Evolutionary conservation across 805 yeast genomes (phyloP), one percentile per base, ranked within the genome.

Genomic region (Saturnispora dispora): DNA sequence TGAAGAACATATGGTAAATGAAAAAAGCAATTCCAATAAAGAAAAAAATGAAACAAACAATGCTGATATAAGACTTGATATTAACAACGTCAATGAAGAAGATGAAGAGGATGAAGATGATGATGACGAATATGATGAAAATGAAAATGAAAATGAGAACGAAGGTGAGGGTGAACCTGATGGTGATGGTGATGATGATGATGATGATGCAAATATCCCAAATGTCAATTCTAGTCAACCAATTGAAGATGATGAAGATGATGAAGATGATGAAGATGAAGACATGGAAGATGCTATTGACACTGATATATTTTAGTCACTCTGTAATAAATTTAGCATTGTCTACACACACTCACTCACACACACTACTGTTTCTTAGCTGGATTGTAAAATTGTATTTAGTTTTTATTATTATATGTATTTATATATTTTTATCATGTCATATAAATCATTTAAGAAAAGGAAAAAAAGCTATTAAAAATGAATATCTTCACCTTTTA

Each of bases 11-110:
- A 30, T 13, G 13, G 33, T 11, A 13, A 30, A 13, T 10, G 13
- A 30, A 30, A 11, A 30, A 30, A 30, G 3, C 15, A 13, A 11
- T 30, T 10, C 33, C 10, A 30, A 30, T 13, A 30, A 30, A 6
- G 48, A 35, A 23, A 23, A 95, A 88, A 58, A 74, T 85, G 54
- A 96, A 86, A 37, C 52, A 2, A 45, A 46, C 3, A 58, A 57
- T 58, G 63, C 60, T 40, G 53, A 61, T 6, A 66, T 62, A 35
- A 60, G 55, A 8, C 62, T 62, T 27, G 61, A 59, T 2, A 63
- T 52, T 8, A 62, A 55, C 11, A 50, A 53, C 6, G 63, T 52
- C 4, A 59, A 66, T 11, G 73, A 65, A 22, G 71, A 63, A 20
- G 64, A 63, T 5, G 71, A 61, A 4, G 67, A 63, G 1, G 62